A percentile compares a stretch with the other conserved stretches of the same genome.
phyloP scores from a whole-genome alignment of 768 basidiomycete species.

The Suillus decipiens region DNA sequence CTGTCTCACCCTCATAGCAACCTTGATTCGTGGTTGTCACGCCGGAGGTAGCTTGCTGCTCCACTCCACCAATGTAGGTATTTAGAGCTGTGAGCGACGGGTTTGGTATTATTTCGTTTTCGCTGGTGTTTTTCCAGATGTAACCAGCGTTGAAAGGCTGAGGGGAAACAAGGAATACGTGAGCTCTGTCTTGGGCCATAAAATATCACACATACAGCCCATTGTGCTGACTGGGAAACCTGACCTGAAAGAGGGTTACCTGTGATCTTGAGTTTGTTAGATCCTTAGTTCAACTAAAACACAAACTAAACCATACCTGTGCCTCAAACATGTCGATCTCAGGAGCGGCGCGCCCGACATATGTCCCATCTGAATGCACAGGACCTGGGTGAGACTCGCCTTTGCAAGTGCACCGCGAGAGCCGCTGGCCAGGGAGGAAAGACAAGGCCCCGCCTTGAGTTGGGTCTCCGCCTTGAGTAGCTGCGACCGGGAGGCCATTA shows the following conservation, averaged over 20 bases:
- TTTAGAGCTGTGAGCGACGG: conserved; percentile 57
- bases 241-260: conserved; percentile 46
- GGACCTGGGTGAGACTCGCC: conserved; percentile 88
- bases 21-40: conserved; percentile 63
- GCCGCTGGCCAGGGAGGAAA: conserved; percentile 76
- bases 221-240: conserved; percentile 86
- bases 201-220: conserved; percentile 58
- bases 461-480: conserved; percentile 59
- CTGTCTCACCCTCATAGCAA: conserved; percentile 65
- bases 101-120: conserved; percentile 60
- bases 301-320: conserved; percentile 39
- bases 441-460: conserved; percentile 52
- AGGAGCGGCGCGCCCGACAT: conserved; percentile 80
- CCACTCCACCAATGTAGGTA: conserved; percentile 63
- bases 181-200: conserved; percentile 5
- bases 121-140: conserved; percentile 60
- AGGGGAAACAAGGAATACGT: neutral
- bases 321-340: conserved; percentile 94
- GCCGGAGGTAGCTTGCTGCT: conserved; percentile 81
- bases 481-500: conserved; percentile 65
- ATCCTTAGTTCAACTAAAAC: conserved; percentile 11
- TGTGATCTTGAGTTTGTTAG: conserved; percentile 44
- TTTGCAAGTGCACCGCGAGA: conserved; percentile 85
- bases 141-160: conserved; percentile 81
- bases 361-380: conserved; percentile 67